Evolutionary conservation across 2,329 filamentous ascomycete genomes (phyloP).

Genomic region (Epichloe brachyelytri): DNA sequence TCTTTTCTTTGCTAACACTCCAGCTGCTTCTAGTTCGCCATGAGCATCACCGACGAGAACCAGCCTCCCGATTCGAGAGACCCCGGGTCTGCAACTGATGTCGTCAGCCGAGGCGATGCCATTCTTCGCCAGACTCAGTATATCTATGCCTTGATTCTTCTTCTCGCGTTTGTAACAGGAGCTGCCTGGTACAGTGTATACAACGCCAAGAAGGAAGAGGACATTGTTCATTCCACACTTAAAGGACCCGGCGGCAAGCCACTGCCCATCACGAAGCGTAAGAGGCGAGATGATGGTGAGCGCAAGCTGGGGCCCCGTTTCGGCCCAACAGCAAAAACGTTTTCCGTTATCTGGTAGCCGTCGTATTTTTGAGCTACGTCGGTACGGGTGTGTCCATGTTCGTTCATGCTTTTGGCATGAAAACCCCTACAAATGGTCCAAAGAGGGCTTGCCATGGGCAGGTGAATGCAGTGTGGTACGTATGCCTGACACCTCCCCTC

Average conservation of each 20-base stretch:
- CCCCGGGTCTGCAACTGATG: constrained; percentile 12
- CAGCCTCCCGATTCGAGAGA: constrained; percentile 13
- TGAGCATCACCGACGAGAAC: constrained; percentile 22
- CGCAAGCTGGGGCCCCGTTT: constrained; percentile 38
- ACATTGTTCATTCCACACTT: constrained; percentile 32
- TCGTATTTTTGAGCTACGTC: constrained; percentile 62
- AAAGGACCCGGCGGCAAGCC: constrained; percentile 83
- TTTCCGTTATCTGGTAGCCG: constrained; percentile 62
- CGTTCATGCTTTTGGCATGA: constrained; percentile 46
- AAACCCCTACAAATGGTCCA: constrained; percentile 25
- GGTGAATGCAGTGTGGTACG: constrained; percentile 65
- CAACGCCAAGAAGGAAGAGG: constrained; percentile 36
- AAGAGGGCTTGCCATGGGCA: constrained; percentile 51
- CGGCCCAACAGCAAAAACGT: constrained; percentile 54
- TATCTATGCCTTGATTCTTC: constrained; percentile 38
- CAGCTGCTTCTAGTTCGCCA: constrained; percentile 17
- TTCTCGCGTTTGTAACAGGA: constrained; percentile 36
- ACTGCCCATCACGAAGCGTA: constrained; percentile 54
- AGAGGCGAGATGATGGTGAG: constrained; percentile 35
- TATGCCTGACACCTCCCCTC: constrained; percentile 7
- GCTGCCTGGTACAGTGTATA: constrained; percentile 41
- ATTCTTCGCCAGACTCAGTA: constrained; percentile 35
- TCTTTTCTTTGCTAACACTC: not conserved
- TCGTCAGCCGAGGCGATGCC: constrained; percentile 23
- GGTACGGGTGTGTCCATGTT: constrained; percentile 64